Evolutionary conservation across 306 rosid species (phyloP).

Genomic region (Chamaecrista fasciculata): DNA sequence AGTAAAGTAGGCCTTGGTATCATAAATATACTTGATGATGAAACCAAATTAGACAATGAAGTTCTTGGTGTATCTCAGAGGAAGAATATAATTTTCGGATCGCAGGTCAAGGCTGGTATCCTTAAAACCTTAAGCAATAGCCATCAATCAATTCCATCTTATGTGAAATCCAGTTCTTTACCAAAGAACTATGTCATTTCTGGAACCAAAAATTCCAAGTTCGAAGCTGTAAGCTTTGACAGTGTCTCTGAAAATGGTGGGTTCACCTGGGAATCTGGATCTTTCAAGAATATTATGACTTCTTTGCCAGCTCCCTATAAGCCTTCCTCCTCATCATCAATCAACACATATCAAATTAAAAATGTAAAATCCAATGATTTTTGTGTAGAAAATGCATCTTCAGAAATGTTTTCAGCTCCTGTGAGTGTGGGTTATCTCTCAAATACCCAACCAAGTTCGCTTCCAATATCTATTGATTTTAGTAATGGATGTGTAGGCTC

Average conservation of each 20-base stretch:
- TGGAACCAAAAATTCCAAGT: constrained; percentile 33
- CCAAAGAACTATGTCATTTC: constrained; percentile 65
- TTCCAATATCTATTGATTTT: constrained; percentile 59
- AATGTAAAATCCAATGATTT: constrained; percentile 32
- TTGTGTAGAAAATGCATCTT: constrained; percentile 33
- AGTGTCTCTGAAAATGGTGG: constrained; percentile 34
- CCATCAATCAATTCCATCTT: constrained; percentile 40
- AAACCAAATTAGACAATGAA: constrained; percentile 43
- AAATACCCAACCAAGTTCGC: constrained; percentile 49
- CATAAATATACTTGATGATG: constrained; percentile 61
- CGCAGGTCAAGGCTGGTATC: constrained; percentile 52
- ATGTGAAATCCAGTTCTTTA: constrained; percentile 58
- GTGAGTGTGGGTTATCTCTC: constrained; percentile 35
- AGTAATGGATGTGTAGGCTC: constrained; percentile 47
- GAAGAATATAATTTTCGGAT: constrained; percentile 69
- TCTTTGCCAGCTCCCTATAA: constrained; percentile 41
- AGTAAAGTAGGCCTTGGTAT: constrained; percentile 74
- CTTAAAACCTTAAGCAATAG: constrained; percentile 39
- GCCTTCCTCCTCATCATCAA: constrained; percentile 32
- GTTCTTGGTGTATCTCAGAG: constrained; percentile 42
- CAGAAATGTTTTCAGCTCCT: constrained; percentile 25
- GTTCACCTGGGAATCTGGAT: constrained; percentile 36
- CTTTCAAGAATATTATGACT: constrained; percentile 26
- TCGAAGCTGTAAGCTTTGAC: constrained; percentile 33
- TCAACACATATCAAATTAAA: constrained; percentile 30